Evolutionary conservation across 495 filamentous ascomycete genomes (phyloP).

Genomic region (Tricharina praecox): DNA sequence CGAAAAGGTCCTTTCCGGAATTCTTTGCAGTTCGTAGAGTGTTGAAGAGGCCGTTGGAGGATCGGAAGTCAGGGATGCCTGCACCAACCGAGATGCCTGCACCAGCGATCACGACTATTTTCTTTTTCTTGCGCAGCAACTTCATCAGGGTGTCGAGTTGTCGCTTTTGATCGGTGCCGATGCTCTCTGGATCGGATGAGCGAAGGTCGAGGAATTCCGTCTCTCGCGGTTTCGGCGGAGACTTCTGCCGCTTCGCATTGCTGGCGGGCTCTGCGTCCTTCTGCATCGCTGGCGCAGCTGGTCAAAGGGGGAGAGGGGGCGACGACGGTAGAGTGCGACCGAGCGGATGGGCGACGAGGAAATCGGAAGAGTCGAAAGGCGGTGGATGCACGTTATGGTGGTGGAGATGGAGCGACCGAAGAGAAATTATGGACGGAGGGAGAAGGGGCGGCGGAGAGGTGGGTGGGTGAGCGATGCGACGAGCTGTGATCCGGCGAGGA

Average conservation of each 20-base stretch:
- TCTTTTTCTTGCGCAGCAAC: constrained; percentile 70
- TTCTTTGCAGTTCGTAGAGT: constrained; percentile 68
- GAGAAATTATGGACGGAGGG: constrained; percentile 1
- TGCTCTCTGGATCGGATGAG: constrained; percentile 25
- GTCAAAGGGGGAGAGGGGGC: background rate
- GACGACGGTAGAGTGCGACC: too few species aligned
- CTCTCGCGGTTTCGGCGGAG: constrained; percentile 2
- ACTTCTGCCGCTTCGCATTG: constrained; percentile 23
- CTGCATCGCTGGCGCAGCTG: constrained; percentile 17
- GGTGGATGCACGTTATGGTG: background rate
- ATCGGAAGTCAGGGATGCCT: constrained; percentile 94
- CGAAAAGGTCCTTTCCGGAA: constrained; percentile 89
- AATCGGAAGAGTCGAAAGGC: background rate
- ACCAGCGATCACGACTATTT: constrained; percentile 91
- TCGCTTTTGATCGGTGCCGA: constrained; percentile 45
- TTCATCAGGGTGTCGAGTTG: constrained; percentile 54
- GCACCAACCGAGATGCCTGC: constrained; percentile 93
- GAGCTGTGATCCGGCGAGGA: too few species aligned
- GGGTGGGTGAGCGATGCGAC: background rate
- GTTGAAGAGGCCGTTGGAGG: constrained; percentile 70
- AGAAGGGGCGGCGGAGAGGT: constrained; percentile 23
- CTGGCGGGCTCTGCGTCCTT: constrained; percentile 19
- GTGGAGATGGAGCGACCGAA: background rate
- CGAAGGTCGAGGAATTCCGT: constrained; percentile 15
- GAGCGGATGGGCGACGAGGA: constrained; percentile 1